phyloP scores from a whole-genome alignment of 2,329 filamentous ascomycete species.

The Nothopassalora personata region DNA sequence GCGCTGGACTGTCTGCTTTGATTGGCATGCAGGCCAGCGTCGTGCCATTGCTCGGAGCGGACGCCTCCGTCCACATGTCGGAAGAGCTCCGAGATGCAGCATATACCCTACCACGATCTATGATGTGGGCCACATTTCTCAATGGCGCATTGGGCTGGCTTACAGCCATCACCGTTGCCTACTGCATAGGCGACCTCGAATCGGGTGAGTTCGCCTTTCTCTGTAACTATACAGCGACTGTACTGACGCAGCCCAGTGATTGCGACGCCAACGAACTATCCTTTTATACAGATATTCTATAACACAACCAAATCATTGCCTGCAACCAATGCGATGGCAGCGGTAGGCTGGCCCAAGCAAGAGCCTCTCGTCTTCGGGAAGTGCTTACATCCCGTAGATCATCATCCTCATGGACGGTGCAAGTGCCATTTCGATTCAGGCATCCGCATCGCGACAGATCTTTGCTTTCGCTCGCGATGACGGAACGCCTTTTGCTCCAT shows the following conservation, averaged over 20 bases:
- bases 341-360: conserved; percentile 9
- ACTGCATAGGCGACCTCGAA: conserved; percentile 16
- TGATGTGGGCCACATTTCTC: conserved; percentile 15
- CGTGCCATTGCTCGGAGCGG: conserved; percentile 13
- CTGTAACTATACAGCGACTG: conserved; percentile 12
- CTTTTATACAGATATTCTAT: conserved; percentile 24
- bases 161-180: conserved; percentile 14
- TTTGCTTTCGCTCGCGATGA: conserved; percentile 8
- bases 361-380: conserved; percentile 1
- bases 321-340: conserved; percentile 21
- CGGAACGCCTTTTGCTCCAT: conserved; percentile 5
- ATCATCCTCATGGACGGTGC: conserved; percentile 23
- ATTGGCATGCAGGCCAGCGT: conserved; percentile 13
- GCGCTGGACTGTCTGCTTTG: conserved; percentile 9
- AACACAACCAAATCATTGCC: conserved; percentile 22
- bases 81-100: conserved; percentile 20
- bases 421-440: conserved; percentile 20
- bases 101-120: conserved; percentile 18
- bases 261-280: conserved; percentile 24
- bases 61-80: conserved; percentile 13
- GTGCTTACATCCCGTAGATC: conserved; percentile 11
- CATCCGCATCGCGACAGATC: conserved; percentile 22
- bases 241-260: conserved; percentile 21
- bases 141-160: conserved; percentile 15
- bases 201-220: conserved; percentile 1